Conservation (phyloP, 2,329 filamentous ascomycete species). For the Trichoderma gracile region DNA sequence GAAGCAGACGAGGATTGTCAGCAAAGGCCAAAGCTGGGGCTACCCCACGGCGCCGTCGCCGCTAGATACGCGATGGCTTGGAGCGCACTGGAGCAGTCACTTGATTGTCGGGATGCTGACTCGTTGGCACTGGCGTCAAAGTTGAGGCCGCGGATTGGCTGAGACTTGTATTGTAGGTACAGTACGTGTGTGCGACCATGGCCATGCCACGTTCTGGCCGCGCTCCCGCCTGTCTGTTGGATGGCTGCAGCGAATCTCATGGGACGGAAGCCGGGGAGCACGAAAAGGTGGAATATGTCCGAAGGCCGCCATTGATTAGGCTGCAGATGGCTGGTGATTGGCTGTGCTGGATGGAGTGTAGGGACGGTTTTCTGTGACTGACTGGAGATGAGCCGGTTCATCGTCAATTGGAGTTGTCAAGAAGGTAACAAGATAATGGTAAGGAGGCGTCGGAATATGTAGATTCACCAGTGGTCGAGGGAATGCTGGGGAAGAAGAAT, state of each 20-base stretch:
- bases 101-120: not conserved
- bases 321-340: not conserved
- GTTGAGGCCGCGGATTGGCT: not conserved
- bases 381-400: too few relatives aligned
- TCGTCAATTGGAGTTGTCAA: too few relatives aligned
- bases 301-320: not conserved
- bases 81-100: not conserved
- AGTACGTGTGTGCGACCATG: not conserved
- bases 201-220: constrained; percentile 24
- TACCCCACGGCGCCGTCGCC: constrained; percentile 12
- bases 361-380: too few relatives aligned
- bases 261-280: constrained; percentile 19
- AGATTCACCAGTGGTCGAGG: too few relatives aligned
- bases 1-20: not conserved
- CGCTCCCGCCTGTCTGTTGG: constrained; percentile 24
- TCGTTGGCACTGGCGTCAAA: not conserved
- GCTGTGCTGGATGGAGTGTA: too few relatives aligned
- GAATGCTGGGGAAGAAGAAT: too few relatives aligned
- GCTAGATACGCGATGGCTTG: constrained; percentile 14
- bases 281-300: constrained; percentile 16
- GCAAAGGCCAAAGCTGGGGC: not conserved
- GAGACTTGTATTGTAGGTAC: not conserved
- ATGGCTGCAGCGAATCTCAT: constrained; percentile 24
- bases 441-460: too few relatives aligned
- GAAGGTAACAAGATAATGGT: too few relatives aligned